These are phyloP conservation scores for Brassica nigra DNA, from an alignment of 345 rosid genomes.

Conservation along the genomic window DNA sequence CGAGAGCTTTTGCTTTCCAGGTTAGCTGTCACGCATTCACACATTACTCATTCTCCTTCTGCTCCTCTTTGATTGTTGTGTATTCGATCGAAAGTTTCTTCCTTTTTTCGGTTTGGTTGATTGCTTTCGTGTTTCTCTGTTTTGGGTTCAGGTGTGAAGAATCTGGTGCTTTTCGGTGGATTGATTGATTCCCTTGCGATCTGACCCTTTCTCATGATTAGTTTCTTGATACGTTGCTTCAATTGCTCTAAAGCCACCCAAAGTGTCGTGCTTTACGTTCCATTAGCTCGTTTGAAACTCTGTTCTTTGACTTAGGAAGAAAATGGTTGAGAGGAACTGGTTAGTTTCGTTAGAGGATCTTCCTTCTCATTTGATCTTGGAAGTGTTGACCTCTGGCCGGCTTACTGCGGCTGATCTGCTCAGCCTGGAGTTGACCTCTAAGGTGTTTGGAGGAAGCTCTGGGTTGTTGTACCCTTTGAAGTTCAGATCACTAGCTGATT, in stretches of 20 bases:
- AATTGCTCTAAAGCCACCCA: constrained; percentile 53
- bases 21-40: constrained; percentile 10
- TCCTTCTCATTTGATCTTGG: constrained; percentile 87
- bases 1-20: constrained; percentile 41
- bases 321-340: constrained; percentile 73
- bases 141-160: not conserved
- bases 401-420: constrained; percentile 72
- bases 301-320: constrained; percentile 10
- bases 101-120: not conserved
- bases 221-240: constrained; percentile 72
- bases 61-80: constrained; percentile 2
- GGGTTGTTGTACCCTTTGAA: constrained; percentile 67
- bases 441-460: constrained; percentile 67
- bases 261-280: constrained; percentile 19
- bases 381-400: constrained; percentile 69
- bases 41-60: constrained; percentile 4
- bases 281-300: constrained; percentile 20
- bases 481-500: constrained; percentile 76
- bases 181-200: constrained; percentile 13
- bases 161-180: not conserved
- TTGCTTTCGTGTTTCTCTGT: constrained; percentile 6
- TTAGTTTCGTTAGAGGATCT: constrained; percentile 65
- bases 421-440: constrained; percentile 74
- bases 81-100: not conserved
- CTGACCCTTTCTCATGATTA: constrained; percentile 76